Evolutionary conservation across 352 stramenopile genomes (phyloP).

Genomic region (Globisporangium acanthophoron): DNA sequence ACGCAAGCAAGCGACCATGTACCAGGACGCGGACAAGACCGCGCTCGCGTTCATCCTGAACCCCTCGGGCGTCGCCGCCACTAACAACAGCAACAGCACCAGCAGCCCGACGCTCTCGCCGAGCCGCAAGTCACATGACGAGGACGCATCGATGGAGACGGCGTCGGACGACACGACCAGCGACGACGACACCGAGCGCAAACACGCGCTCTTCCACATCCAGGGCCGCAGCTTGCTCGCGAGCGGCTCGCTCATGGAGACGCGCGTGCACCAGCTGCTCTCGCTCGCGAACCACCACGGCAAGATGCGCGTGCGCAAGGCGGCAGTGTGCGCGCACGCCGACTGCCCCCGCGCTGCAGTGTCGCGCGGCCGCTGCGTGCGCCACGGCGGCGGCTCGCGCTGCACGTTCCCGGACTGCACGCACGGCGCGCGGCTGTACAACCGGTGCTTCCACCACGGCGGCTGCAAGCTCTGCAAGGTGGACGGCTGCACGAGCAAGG

Average conservation of each 20-base stretch:
- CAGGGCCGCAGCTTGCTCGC: constrained; percentile 49
- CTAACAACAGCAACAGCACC: constrained; percentile 1
- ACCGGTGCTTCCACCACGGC: constrained; percentile 62
- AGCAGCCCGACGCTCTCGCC: constrained; percentile 31
- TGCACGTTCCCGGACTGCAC: constrained; percentile 50
- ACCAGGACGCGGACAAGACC: constrained; percentile 46
- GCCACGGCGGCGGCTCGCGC: constrained; percentile 33
- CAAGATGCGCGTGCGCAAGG: constrained; percentile 66
- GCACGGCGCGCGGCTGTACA: constrained; percentile 51
- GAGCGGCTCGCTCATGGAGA: constrained; percentile 42
- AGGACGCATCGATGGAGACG: constrained; percentile 18
- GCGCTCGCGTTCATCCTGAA: constrained; percentile 74
- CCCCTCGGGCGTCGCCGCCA: constrained; percentile 25
- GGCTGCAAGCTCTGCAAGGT: constrained; percentile 64
- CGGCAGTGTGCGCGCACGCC: constrained; percentile 46
- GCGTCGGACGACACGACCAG: constrained; percentile 21
- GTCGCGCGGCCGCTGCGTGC: constrained; percentile 30
- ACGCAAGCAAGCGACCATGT: constrained; percentile 14
- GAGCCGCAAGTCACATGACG: constrained; percentile 32
- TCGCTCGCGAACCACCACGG: constrained; percentile 51
- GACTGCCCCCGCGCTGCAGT: constrained; percentile 46
- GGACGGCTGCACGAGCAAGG: constrained; percentile 53
- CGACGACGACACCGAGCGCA: constrained; percentile 25
- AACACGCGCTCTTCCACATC: constrained; percentile 37
- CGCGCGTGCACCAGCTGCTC: constrained; percentile 50